Percentiles rank a stretch among this genome's conserved stretches.
Conservation (phyloP, 768 basidiomycete species). For the Leccinum subgranulosum region DNA sequence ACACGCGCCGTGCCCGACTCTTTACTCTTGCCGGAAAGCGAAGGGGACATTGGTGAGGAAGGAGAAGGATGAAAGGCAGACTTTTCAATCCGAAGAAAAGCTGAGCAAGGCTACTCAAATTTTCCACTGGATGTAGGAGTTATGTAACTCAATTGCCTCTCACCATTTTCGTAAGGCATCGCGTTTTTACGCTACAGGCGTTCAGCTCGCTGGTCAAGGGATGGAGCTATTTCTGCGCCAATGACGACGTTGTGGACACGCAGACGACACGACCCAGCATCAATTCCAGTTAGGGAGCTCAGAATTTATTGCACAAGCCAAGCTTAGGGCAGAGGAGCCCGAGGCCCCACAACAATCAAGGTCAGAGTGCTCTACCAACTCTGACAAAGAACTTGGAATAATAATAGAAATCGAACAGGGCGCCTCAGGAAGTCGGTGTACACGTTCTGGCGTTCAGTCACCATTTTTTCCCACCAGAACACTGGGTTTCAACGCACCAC, state of each 20-base stretch:
- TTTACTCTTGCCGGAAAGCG: slow-evolving; percentile 46
- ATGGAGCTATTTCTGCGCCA: background rate
- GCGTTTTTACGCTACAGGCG: background rate
- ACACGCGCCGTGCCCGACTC: slow-evolving; percentile 91
- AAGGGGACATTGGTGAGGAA: slow-evolving; percentile 43
- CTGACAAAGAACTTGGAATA: background rate
- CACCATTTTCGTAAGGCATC: slow-evolving; percentile 8
- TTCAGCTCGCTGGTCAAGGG: background rate
- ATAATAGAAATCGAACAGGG: background rate
- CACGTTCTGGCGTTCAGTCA: background rate
- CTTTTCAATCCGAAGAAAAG: background rate
- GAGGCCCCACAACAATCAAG: background rate
- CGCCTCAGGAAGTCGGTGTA: background rate
- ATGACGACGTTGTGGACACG: background rate
- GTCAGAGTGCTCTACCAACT: background rate
- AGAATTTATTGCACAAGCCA: background rate
- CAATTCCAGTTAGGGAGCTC: background rate
- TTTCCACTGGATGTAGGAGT: slow-evolving; percentile 14
- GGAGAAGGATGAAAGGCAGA: background rate
- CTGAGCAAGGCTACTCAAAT: background rate
- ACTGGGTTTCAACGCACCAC: background rate
- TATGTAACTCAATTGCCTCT: slow-evolving; percentile 18
- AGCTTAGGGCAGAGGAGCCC: background rate
- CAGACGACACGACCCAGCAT: background rate
- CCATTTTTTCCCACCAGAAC: background rate